phyloP scores from a whole-genome alignment of 2,329 filamentous ascomycete species.

The Cladorrhinum sp. region DNA sequence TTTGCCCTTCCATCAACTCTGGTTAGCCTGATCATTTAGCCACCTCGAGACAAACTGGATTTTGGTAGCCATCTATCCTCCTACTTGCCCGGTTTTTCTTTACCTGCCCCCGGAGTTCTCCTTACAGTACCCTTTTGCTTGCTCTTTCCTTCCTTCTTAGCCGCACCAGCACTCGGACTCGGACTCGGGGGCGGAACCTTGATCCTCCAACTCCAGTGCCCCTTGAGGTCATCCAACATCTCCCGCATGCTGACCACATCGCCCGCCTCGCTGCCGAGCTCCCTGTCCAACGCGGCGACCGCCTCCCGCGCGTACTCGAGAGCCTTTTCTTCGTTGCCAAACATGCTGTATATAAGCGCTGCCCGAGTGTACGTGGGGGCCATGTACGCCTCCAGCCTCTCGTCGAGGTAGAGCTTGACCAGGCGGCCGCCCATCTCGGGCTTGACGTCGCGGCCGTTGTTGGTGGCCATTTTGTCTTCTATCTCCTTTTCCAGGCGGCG shows the following conservation, averaged over 20 bases:
- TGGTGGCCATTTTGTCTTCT: slow-evolving; percentile 20
- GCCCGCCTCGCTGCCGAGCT: slow-evolving; percentile 30
- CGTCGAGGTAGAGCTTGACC: slow-evolving; percentile 33
- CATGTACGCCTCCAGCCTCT: slow-evolving; percentile 34
- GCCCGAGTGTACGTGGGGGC: slow-evolving; percentile 37
- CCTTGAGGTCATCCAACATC: slow-evolving; percentile 31
- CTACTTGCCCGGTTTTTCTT: no score
- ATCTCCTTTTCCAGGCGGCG: slow-evolving; percentile 29
- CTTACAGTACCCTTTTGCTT: not conserved
- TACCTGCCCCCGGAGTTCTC: no score
- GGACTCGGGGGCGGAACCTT: slow-evolving; percentile 3
- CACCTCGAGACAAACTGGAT: no score
- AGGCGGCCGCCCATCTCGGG: slow-evolving; percentile 32
- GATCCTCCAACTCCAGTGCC: slow-evolving; percentile 35
- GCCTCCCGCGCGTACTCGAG: slow-evolving; percentile 33
- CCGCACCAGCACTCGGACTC: no score
- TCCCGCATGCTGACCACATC: slow-evolving; percentile 34
- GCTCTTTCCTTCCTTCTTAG: not conserved
- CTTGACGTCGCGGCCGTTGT: slow-evolving; percentile 11
- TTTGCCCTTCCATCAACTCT: no score
- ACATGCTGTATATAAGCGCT: slow-evolving; percentile 39
- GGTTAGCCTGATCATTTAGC: no score
- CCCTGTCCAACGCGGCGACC: slow-evolving; percentile 32
- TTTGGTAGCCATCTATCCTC: no score
- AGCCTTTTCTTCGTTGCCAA: slow-evolving; percentile 34